Conservation (phyloP, 1,284 basidiomycete species). For the Uromyces viciae-fabae region DNA sequence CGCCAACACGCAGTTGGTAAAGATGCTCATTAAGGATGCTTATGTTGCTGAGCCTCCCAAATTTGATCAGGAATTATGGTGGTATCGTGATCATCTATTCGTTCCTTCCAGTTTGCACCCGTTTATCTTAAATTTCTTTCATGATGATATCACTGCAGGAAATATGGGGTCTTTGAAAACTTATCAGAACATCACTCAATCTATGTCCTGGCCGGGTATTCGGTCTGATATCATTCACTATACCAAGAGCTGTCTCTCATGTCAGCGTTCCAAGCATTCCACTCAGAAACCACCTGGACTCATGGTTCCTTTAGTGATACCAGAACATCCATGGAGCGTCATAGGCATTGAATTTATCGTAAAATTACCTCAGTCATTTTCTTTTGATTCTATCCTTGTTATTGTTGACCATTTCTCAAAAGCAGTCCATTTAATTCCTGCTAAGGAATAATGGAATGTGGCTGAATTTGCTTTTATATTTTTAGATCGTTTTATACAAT, state of each 20-base stretch:
- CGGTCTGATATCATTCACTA: not conserved
- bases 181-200: not conserved
- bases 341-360: not conserved
- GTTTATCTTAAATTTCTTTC: not conserved
- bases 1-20: too few relatives aligned
- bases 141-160: not conserved
- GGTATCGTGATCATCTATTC: not conserved
- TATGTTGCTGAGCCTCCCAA: too few relatives aligned
- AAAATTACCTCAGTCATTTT: not conserved
- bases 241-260: too few relatives aligned
- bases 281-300: not conserved
- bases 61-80: not conserved
- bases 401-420: conserved; percentile 48
- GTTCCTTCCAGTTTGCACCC: not conserved
- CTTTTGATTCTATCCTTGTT: conserved; percentile 49
- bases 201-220: not conserved
- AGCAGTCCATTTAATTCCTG: conserved; percentile 22
- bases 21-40: too few relatives aligned
- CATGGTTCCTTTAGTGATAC: not conserved
- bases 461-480: not conserved
- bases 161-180: not conserved
- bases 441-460: not conserved
- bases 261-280: not conserved
- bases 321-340: not conserved
- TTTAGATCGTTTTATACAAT: conserved; percentile 11